Evolutionary conservation across 306 rosid species (phyloP), one percentile per base, ranked within the genome.

Genomic region (Vicia sativa): DNA sequence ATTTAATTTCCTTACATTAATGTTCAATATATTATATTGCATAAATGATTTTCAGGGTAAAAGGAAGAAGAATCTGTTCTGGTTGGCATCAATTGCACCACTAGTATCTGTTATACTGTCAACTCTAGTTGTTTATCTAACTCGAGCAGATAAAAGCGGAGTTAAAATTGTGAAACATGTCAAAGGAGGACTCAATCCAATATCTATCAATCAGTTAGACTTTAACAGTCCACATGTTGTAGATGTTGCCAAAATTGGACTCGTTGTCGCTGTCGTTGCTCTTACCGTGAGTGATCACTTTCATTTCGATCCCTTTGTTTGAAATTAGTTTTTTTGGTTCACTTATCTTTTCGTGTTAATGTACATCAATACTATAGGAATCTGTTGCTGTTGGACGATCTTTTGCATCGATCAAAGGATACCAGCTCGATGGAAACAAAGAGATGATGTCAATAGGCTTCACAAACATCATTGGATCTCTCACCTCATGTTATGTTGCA

Each of bases 351-450:
- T 14, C 26, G 46, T 65, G 37, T 26, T 15, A 6, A 46, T 38
- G 28, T 18, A 14, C 3, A 37, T 4, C 14, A n/a, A 31, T 28
- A 3, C 5, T 65, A 43, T 69, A 92, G 96, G 98, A 93, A 78
- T 86, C 97, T 49, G 69, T 93, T 58, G 96, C 97, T 7, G 98
- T 93, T 41, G 97, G 98, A 1, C 80, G 96, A 66, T 87, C 95
- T 2, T 90, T 93, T 60, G 87, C 97, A 21, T 71, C 95, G 7
- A 78, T 93, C 26, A 85, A 85, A 79, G 93, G 91, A 13, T 93
- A 90, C 79, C 89, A 70, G 67, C 73, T 87, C 3, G 91, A 88
- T 25, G 98, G 96, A 23, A 93, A 90, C 90, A 93, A 78, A 76
- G 97, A 93, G 68, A 86, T 90, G 98, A 44, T 90, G 26, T 84